These are phyloP conservation scores for Starmerella bacillaris DNA, from an alignment of 805 yeast genomes.

Conservation along the genomic window DNA sequence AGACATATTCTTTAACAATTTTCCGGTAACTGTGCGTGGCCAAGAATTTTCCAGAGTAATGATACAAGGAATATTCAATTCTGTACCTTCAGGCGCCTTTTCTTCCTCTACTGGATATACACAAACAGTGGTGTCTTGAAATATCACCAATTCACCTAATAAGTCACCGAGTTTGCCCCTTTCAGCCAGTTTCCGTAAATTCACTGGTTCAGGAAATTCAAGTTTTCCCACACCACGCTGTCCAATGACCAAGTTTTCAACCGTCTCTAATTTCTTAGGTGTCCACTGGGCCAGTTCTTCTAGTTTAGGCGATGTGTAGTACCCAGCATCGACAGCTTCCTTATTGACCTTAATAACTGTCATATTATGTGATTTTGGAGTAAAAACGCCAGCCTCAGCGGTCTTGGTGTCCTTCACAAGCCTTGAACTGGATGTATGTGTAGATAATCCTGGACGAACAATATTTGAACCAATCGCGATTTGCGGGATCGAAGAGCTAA, in stretches of 20 bases:
- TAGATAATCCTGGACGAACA: neutral
- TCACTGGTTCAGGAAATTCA: slow-evolving; percentile 58
- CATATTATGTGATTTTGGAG: slow-evolving; percentile 10
- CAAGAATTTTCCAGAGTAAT: slow-evolving; percentile 60
- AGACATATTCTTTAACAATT: slow-evolving; percentile 51
- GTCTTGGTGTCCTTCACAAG: neutral
- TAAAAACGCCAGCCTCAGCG: slow-evolving; percentile 4
- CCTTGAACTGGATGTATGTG: neutral
- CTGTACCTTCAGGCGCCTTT: slow-evolving; percentile 51
- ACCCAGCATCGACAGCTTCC: slow-evolving; percentile 31
- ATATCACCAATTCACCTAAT: slow-evolving; percentile 44
- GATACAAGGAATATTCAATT: slow-evolving; percentile 55
- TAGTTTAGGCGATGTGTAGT: slow-evolving; percentile 62
- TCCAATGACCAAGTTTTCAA: slow-evolving; percentile 52
- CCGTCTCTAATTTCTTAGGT: slow-evolving; percentile 38
- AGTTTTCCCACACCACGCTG: slow-evolving; percentile 52
- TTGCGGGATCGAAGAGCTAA: neutral
- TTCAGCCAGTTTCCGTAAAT: slow-evolving; percentile 45
- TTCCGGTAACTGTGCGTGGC: slow-evolving; percentile 37
- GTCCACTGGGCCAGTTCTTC: slow-evolving; percentile 40
- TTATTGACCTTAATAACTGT: slow-evolving; percentile 16
- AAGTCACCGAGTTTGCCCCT: slow-evolving; percentile 42
- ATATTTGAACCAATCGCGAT: too few relatives aligned
- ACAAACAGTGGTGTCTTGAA: slow-evolving; percentile 41
- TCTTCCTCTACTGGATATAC: slow-evolving; percentile 49